A percentile compares a stretch with the other conserved stretches of the same genome.
phyloP scores from a whole-genome alignment of 352 stramenopile species.

The Phytophthora europaea region DNA sequence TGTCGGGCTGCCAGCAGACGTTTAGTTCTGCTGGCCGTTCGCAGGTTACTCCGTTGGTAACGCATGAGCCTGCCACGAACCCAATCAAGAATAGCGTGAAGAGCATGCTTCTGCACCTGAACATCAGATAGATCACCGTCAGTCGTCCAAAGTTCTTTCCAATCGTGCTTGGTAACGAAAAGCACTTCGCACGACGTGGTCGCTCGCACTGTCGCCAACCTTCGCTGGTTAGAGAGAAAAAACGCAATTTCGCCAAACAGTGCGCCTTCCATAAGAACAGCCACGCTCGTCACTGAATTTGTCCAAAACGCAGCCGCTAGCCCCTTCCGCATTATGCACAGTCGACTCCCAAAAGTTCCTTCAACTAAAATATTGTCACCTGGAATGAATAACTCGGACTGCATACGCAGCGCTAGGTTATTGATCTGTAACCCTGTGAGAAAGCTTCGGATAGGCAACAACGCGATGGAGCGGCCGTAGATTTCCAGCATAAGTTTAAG shows the following conservation, averaged over 20 bases:
- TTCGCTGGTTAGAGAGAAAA: conserved; percentile 64
- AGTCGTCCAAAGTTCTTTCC: conserved; percentile 68
- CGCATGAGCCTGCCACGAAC: conserved; percentile 46
- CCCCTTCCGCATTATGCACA: conserved; percentile 77
- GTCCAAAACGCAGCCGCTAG: conserved; percentile 67
- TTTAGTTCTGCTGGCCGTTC: conserved; percentile 53
- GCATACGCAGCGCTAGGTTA: conserved; percentile 69
- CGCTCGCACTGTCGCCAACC: conserved; percentile 71
- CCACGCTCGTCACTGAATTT: conserved; percentile 57
- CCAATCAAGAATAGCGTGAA: conserved; percentile 74
- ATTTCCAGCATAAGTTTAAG: conserved; percentile 84
- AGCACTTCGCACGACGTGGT: conserved; percentile 73
- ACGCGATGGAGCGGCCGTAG: conserved; percentile 59
- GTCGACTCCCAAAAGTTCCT: conserved; percentile 60
- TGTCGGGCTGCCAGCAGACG: conserved; percentile 23
- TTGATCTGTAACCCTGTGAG: conserved; percentile 67
- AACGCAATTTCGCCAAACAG: conserved; percentile 80
- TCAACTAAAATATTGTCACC: conserved; percentile 73
- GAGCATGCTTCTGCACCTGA: conserved; percentile 63
- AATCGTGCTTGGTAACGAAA: conserved; percentile 70
- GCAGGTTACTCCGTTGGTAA: conserved; percentile 55
- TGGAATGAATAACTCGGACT: conserved; percentile 76
- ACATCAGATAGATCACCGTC: conserved; percentile 47
- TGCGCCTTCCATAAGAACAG: conserved; percentile 65
- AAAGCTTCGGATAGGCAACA: conserved; percentile 66